Evolutionary conservation across 2,329 filamentous ascomycete genomes (phyloP), one percentile per base, ranked within the genome.

Genomic region (Bipolaris sorokiniana): DNA sequence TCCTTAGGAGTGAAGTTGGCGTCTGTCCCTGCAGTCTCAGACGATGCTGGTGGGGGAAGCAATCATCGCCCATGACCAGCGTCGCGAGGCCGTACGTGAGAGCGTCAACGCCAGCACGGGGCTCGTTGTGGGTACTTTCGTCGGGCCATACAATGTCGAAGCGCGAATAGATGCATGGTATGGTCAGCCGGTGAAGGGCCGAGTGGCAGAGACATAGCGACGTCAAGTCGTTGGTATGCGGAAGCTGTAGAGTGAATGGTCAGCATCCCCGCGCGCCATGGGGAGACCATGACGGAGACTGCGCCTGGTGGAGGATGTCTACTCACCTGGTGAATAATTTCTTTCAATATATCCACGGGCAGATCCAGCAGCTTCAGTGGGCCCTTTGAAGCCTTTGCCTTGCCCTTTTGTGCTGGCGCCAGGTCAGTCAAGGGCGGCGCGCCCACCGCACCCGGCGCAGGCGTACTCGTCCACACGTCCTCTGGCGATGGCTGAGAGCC

Each of bases 121-220:
- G 87, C 65, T 90, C 86, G 1, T 84, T 80, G 7, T 86, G 82
- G 7, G 84, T 81, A 61, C 84, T 83, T 31, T 85, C 86, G 69
- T 94, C 90, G 0, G 91, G 91, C 91, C 91, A 95, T 40, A 94
- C 89, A 62, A 95, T 95, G 71, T 95, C 91, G 76, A 95, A 95
- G 58, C 90, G 86, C 16, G 89, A 90, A 78, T 95, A 95, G 63
- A 95, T 92, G 67, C 88, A 86, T 16, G 91, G 90, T 22, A 91
- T 87, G 0, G 90, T 86, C 52, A 95, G 83, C 41, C 83, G 82
- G 77, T 95, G 90, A 11, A 96, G 83, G 26, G 88, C 87, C 13
- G 90, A 92, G 77, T 92, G 90, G 41, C 90, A 90, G 57, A 92
- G 81, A 13, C 90, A 90, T 38, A 95, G 83, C 13, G 90, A 87